Evolutionary conservation across 768 basidiomycete genomes (phyloP), one percentile per base, ranked within the genome.

Genomic region (Termitomyces titanicus): DNA sequence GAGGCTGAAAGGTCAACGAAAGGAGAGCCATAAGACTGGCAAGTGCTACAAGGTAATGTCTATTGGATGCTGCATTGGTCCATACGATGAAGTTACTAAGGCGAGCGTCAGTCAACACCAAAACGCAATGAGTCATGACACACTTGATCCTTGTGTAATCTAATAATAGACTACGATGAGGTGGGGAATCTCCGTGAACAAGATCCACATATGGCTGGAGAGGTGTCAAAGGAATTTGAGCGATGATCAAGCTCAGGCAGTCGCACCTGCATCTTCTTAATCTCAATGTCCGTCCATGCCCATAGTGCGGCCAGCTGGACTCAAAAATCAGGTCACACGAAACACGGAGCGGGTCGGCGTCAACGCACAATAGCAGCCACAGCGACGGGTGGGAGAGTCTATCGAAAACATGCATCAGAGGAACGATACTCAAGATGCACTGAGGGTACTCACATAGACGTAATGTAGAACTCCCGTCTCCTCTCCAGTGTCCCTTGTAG

Each of bases 261-360:
- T 44, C 65, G 27, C 47, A 77, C 79, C 71, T 82, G 82, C 68
- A 83, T 75, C 63, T 76, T 79, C 60, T 82, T 80, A 47, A 84
- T 78, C 56, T 81, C 81, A 24, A 79, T 71, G 59, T 82, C 81
- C 5, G 80, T 82, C 81, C 80, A 82, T 5, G 78, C 66, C 81
- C 81, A 83, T 51, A 81, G 55, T 0, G 75, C 77, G 3, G 78
- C 76, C 11, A 82, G 52, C 76, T 79, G 56, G 34, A 42, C 25
- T 52, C n/a, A 22, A 57, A 24, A 9, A 12, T 47, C 20, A 15
- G 35, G 33, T 22, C 40, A 11, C 37, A 45, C 34, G 18, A 10
- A 58, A 34, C 17, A 45, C 38, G 34, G 22, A 59, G 25, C 25
- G 34, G n/a, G 35, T n/a, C 44, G 39, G 6, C 44, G n/a, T n/a